Evolutionary conservation across 1,284 basidiomycete genomes (phyloP), one percentile per base, ranked within the genome.

Genomic region (Pseudozyma pruni): DNA sequence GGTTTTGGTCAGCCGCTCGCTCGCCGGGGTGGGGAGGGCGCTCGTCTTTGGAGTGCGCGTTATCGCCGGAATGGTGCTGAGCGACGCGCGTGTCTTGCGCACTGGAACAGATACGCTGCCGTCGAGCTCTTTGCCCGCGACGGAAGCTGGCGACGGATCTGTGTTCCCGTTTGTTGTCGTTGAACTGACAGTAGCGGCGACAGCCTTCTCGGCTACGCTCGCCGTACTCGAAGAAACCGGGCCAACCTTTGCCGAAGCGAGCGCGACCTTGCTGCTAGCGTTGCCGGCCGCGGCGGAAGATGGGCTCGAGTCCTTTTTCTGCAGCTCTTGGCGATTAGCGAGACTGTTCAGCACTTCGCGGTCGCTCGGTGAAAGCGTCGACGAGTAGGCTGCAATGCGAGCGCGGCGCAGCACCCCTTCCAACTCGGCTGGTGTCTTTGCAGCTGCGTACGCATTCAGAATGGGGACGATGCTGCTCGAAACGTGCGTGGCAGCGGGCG

Each of bases 391-490:
- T 7, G 76, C 72, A 27, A 78, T 67, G 19, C 76, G 62, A 14
- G 77, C 77, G 14, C 76, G 53, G 23, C 76, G 54, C 20, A 78
- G 40, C 16, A 78, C 77, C 19, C 60, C 72, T 31, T 79, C 77
- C 11, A 78, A 32, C 52, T 79, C 77, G 7, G 74, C 62, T 2
- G 72, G 61, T 27, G 76, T 79, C 70, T 79, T 79, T n/a, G 77
- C 77, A 27, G 69, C 72, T 6, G 72, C 67, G 49, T 79, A 79
- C 3, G 77, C 74, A 27, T 76, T 78, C 42, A 79, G 61, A 14
- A 79, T 79, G 3, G 76, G 61, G 1, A 72, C 42, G 11, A 79
- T 33, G n/a, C 58, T 63, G 48, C 55, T 62, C 23, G 67, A 70
- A 11, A 70, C 60, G 5, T 59, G 55, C 16, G 60, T 23, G 20